Evolutionary conservation across 805 yeast genomes (phyloP), one percentile per base, ranked within the genome.

Genomic region (Saccharomycopsis fibuligera): DNA sequence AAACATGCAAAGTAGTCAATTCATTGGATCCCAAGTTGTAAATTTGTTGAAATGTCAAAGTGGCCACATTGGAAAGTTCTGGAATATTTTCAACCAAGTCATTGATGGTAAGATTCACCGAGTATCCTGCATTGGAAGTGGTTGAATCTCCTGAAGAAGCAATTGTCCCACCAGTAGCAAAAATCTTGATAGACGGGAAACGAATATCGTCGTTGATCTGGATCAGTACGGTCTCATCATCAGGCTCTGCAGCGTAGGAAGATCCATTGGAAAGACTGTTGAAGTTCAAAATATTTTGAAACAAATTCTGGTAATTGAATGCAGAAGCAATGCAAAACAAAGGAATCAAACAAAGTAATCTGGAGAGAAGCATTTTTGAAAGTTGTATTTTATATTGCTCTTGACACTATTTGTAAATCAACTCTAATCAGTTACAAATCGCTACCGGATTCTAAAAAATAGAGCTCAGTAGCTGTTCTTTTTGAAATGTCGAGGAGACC

Each of bases 131-230:
- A 33, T 53, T 53, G 14, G 43, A 31, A 14, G 54, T 45, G 19
- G 45, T 41, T 10, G 49, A 47, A 17, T 49, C 49, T 4, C 54
- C 49, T 14, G 49, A 38, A 10, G 54, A 49, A n/a, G 50, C 56
- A 19, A 53, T 53, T 1, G 56, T 53, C 5, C 56, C 56, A 2
- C 56, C 56, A 4, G 56, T 53, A 4, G 56, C 56, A 47, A 53
- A 49, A 21, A 53, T 50, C 37, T 49, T 47, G 37, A 53, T 49
- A 3, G 47, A 40, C 10, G 56, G 56, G 14, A 50, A 43, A 19
- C 33, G 24, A 6, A 2, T 14, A 33, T 49, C 35, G 21, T 44
- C 44, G 24, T 44, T 43, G 23, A 51, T n/a, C 36, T 47, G 41
- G 5, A 51, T 43, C 23, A 22, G 25, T 4, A 53, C 52, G 5